phyloP scores from a whole-genome alignment of 805 yeast genomes.

The Starmerella sirachaensis region DNA sequence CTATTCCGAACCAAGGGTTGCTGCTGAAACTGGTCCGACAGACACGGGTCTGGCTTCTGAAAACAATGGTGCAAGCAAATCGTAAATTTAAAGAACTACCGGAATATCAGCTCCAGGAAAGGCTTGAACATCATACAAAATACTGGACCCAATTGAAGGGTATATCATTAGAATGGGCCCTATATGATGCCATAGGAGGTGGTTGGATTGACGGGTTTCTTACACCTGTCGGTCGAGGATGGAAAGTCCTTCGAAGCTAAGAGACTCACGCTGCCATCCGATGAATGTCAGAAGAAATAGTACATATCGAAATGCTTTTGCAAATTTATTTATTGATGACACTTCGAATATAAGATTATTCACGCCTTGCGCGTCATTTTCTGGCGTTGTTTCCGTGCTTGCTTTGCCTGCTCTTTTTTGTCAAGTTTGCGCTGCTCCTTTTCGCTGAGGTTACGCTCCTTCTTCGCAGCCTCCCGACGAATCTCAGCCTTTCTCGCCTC shows the following conservation, averaged over 20 bases:
- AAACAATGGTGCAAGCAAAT: slow-evolving; percentile 22
- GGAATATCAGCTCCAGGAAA: slow-evolving; percentile 26
- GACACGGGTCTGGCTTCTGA: slow-evolving; percentile 30
- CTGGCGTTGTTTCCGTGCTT: slow-evolving; percentile 49
- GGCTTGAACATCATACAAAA: slow-evolving; percentile 24
- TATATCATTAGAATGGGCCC: slow-evolving; percentile 39
- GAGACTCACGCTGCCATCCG: not conserved
- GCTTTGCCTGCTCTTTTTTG: slow-evolving; percentile 68
- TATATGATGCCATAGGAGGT: slow-evolving; percentile 44
- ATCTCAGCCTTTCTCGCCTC: slow-evolving; percentile 51
- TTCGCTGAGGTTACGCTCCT: slow-evolving; percentile 54
- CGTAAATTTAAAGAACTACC: slow-evolving; percentile 30
- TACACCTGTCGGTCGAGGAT: slow-evolving; percentile 51
- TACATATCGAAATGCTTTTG: not conserved
- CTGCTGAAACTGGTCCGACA: slow-evolving; percentile 26
- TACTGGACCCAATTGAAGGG: slow-evolving; percentile 41
- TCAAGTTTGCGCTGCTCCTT: slow-evolving; percentile 72
- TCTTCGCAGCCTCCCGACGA: slow-evolving; percentile 46
- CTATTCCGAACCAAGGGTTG: slow-evolving; percentile 31
- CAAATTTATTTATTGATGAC: not conserved
- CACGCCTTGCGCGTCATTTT: slow-evolving; percentile 14
- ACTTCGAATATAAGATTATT: not conserved
- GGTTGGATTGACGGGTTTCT: slow-evolving; percentile 45
- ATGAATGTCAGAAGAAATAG: not conserved
- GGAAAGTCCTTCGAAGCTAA: slow-evolving; percentile 42